Conservation (phyloP, 352 stramenopile species). For the Phytophthora niederhauseri region DNA sequence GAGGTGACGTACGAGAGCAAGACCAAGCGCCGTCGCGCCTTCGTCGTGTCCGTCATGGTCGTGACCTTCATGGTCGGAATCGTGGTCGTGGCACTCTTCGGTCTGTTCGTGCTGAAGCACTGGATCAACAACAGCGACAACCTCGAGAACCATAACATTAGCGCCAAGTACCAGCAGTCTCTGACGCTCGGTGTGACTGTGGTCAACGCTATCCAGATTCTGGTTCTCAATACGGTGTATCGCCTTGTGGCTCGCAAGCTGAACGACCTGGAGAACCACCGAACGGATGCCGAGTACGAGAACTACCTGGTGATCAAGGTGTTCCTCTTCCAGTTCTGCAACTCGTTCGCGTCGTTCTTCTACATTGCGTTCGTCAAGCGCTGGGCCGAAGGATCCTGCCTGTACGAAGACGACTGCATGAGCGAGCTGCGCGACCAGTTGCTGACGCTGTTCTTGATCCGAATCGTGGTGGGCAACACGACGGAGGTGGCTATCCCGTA, state of each 20-base stretch:
- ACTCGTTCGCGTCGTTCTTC: constrained; percentile 97
- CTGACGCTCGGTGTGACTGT: constrained; percentile 61
- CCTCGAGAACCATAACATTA: constrained; percentile 36
- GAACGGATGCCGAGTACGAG: constrained; percentile 88
- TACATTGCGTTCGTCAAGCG: constrained; percentile 92
- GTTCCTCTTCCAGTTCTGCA: constrained; percentile 98
- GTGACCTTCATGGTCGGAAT: constrained; percentile 81
- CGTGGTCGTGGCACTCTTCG: constrained; percentile 67
- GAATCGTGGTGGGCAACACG: constrained; percentile 93
- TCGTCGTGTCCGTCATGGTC: constrained; percentile 62
- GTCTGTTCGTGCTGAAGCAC: constrained; percentile 81
- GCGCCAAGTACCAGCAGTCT: constrained; percentile 45
- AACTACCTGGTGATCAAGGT: constrained; percentile 98
- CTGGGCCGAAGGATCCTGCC: constrained; percentile 69
- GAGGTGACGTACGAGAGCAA: constrained; percentile 77
- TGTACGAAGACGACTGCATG: constrained; percentile 83
- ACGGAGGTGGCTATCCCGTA: constrained; percentile 89
- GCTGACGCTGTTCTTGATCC: constrained; percentile 92
- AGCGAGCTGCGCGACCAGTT: constrained; percentile 92
- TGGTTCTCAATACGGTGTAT: constrained; percentile 94
- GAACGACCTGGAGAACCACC: constrained; percentile 95
- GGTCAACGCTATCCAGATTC: constrained; percentile 90
- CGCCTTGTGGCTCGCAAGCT: constrained; percentile 91
- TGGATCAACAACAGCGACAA: constrained; percentile 62
- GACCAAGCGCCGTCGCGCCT: constrained; percentile 54